A percentile compares a stretch with the other conserved stretches of the same genome.
phyloP scores from a whole-genome alignment of 805 yeast species.

The Kluyveromyces siamensis region DNA sequence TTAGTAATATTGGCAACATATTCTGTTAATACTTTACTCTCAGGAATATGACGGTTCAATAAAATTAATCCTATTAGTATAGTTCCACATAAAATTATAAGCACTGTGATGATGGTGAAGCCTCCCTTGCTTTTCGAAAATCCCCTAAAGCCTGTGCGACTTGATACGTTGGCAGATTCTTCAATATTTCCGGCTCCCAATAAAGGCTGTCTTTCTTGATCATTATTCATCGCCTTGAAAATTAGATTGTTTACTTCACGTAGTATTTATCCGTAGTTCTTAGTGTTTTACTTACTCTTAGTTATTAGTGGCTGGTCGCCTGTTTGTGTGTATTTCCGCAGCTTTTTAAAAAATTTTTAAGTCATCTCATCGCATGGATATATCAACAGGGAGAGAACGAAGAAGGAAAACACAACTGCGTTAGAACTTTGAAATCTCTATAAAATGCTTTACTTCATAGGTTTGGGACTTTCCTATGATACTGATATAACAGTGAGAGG shows the following conservation, averaged over 20 bases:
- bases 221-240: neutral
- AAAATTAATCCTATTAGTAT: neutral
- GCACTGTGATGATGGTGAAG: neutral
- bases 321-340: too few species aligned
- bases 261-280: too few species aligned
- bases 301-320: too few species aligned
- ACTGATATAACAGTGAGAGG: conserved; percentile 94
- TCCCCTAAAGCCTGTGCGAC: neutral
- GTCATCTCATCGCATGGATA: too few species aligned
- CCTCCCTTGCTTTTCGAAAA: neutral
- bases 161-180: neutral
- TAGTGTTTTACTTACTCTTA: too few species aligned
- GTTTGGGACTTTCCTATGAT: conserved; percentile 83
- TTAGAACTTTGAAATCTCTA: neutral
- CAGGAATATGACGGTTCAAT: neutral
- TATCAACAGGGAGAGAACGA: neutral
- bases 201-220: conserved; percentile 2
- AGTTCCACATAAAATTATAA: neutral
- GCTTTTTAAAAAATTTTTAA: too few species aligned
- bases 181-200: neutral
- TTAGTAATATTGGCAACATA: conserved; percentile 11
- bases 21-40: neutral
- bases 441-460: conserved; percentile 79
- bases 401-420: neutral
- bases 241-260: too few species aligned